Base-by-base conservation (phyloP, 441 rosid genomes). In the Mallotus repandus region DNA sequence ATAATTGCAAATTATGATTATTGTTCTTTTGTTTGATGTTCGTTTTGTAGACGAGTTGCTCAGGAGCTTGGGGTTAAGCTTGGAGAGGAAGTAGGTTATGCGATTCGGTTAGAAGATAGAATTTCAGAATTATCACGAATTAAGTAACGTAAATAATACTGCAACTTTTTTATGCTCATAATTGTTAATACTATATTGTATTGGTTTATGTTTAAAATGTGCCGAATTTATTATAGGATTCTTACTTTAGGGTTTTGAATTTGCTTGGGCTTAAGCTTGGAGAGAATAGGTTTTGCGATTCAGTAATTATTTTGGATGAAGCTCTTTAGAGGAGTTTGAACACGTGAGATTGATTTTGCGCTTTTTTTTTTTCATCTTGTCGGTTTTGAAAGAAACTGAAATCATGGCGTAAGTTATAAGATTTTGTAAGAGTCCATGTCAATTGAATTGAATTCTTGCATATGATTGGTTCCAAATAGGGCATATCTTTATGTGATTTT, bases 291-390 rank as follows among this genome's bases (percentile, higher is more conserved):
- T 0, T 25, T 0, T 25, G 29, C 29, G 29, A 25, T 80, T 96
- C 99, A 50, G 97, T 96, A 3, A 87, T 96, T 74, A 91, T 96
- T 74, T 87, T 96, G 86, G 98, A 96, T 79, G 99, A 96, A 85
- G 99, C 99, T 81, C 99, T 93, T 68, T 98, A 96, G 81, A 93
- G 99, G 79, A 96, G 98, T 85, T 78, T 96, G 73, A 96, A 96
- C 83, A 96, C 97, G 97, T 96, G 81, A 82, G 85, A 41, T 13
- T 69, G 76, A 55, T 15, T 16, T 12, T 21, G 55, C 35, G 46
- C 7, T 48, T 25, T 25, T 25, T 25, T 25, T 25, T 1, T 9
- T 4, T 48, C 5, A 0, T 35, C 5, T 35, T 3, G 38, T 35
- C 38, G 4, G 5, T 35, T 35, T 35, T 35, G 38, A 35, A 45